Evolutionary conservation across 2,329 filamentous ascomycete genomes (phyloP).

Genomic region (Alternaria alternata): DNA sequence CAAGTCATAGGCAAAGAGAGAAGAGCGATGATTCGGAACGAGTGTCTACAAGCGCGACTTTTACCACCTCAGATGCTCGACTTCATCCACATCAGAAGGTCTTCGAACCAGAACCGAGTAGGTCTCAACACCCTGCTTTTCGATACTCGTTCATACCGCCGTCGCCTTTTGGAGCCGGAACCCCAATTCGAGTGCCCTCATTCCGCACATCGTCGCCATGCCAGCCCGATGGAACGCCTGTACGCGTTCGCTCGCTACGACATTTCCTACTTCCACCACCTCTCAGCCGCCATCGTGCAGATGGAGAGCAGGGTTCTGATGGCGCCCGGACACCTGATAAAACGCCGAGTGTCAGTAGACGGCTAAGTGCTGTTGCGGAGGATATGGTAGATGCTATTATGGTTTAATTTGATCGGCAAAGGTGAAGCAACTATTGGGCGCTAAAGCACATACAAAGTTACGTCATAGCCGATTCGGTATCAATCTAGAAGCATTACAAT

Average conservation of each 20-base stretch:
- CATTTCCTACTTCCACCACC: neutral
- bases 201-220: neutral
- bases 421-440: neutral
- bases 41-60: neutral
- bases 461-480: too few relatives aligned
- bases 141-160: conserved; percentile 2
- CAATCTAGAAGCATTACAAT: neutral
- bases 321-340: neutral
- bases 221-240: neutral
- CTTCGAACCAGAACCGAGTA: neutral
- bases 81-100: neutral
- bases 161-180: conserved; percentile 1
- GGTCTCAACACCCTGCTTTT: neutral
- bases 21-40: neutral
- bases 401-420: neutral
- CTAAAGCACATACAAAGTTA: neutral
- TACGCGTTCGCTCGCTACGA: neutral
- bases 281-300: neutral
- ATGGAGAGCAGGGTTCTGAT: neutral
- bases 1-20: neutral
- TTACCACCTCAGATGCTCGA: neutral
- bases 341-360: neutral
- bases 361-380: neutral
- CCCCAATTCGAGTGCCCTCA: neutral
- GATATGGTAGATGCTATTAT: neutral